These are phyloP conservation scores for Aureobasidium mangrovei DNA, from an alignment of 2,329 filamentous ascomycete species.

Conservation along the genomic window DNA sequence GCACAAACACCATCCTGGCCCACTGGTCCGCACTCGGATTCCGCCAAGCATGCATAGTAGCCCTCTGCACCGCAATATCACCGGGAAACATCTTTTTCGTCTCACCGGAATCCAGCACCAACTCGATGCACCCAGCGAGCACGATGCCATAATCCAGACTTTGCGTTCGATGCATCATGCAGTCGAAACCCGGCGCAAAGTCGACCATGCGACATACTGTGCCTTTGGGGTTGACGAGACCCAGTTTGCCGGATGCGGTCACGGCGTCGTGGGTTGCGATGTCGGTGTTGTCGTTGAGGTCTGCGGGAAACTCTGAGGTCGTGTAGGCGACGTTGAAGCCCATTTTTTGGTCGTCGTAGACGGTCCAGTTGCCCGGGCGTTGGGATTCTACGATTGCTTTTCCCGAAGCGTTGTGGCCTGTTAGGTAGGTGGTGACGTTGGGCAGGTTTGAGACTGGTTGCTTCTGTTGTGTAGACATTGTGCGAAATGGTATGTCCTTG, in stretches of 20 bases:
- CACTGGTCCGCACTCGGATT: slow-evolving; percentile 25
- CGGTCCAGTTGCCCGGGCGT: slow-evolving; percentile 25
- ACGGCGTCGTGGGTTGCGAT: slow-evolving; percentile 38
- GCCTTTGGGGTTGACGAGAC: slow-evolving; percentile 42
- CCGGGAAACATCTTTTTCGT: slow-evolving; percentile 27
- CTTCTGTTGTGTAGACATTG: slow-evolving; percentile 22
- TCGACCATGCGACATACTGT: slow-evolving; percentile 38
- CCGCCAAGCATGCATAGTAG: slow-evolving; percentile 30
- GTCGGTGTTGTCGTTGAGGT: slow-evolving; percentile 40
- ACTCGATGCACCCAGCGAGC: slow-evolving; percentile 27
- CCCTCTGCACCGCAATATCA: slow-evolving; percentile 31
- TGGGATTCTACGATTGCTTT: slow-evolving; percentile 28
- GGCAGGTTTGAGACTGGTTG: slow-evolving; percentile 25
- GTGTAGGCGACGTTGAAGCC: slow-evolving; percentile 45
- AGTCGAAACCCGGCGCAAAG: slow-evolving; percentile 25
- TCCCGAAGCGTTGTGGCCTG: slow-evolving; percentile 26
- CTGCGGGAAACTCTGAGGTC: slow-evolving; percentile 40
- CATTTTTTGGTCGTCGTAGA: slow-evolving; percentile 36
- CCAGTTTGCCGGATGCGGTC: slow-evolving; percentile 36
- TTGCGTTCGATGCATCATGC: slow-evolving; percentile 29
- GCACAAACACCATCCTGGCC: slow-evolving; percentile 26
- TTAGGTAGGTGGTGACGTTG: slow-evolving; percentile 27
- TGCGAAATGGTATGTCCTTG: neutral
- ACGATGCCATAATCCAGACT: slow-evolving; percentile 31
- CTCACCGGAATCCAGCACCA: slow-evolving; percentile 28